phyloP scores from a whole-genome alignment of 257 asterid species.

The Solanum clarkiae region DNA sequence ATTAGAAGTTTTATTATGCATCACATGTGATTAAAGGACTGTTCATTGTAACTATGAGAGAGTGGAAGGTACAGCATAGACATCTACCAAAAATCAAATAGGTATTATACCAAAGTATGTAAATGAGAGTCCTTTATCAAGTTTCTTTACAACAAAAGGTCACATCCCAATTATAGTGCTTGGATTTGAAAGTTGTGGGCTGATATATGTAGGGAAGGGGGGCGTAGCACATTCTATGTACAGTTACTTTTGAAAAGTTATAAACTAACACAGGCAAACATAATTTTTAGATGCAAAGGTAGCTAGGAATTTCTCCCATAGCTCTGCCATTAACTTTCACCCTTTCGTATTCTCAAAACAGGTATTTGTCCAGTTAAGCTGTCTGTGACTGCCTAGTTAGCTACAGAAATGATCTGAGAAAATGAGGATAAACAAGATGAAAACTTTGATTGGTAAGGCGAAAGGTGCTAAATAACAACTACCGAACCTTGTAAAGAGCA shows the following conservation, averaged over 20 bases:
- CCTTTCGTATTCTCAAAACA: not conserved
- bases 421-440: not conserved
- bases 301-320: not conserved
- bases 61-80: not conserved
- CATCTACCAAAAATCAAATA: not conserved
- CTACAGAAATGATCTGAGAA: not conserved
- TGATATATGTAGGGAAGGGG: not conserved
- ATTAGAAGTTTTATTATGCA: not conserved
- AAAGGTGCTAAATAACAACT: not conserved
- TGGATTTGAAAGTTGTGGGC: not conserved
- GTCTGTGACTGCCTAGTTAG: not conserved
- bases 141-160: not conserved
- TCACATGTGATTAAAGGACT: not conserved
- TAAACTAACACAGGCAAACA: not conserved
- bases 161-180: not conserved
- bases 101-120: not conserved
- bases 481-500: slow-evolving; percentile 65
- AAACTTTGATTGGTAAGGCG: not conserved
- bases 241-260: not conserved
- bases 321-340: not conserved
- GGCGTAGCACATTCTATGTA: not conserved
- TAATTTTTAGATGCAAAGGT: not conserved
- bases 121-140: not conserved
- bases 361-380: not conserved
- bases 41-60: not conserved